Base-by-base conservation (phyloP, 2,329 filamentous ascomycete genomes). In the Periconia sp. region DNA sequence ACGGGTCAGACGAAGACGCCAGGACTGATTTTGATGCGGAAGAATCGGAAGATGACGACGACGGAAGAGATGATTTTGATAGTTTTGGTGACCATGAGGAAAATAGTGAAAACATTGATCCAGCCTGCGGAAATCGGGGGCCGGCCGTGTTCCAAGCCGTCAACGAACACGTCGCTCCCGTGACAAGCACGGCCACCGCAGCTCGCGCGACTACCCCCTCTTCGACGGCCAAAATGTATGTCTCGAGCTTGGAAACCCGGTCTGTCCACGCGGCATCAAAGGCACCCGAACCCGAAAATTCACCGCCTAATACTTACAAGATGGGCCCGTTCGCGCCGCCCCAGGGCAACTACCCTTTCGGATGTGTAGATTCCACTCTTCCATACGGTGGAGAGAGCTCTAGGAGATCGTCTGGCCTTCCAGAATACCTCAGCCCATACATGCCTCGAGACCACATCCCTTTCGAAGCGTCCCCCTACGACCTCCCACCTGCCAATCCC, bases 301-400 rank as follows among this genome's bases (percentile, higher is more conserved):
- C 8, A 14, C 14, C 43, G 6, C 3, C 30, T 11, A 20, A 31
- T 19, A 19, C 27, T 6, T 31, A 42, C 43, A 45, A 27, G 43
- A 45, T 31, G 14, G 33, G 41, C 15, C 45, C 51, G 23, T 52
- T 55, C 23, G 49, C 47, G 11, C 45, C 47, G 2, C 35, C 45
- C 9, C 46, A 47, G 17, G 27, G 40, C 1, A 42, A 11, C 41
- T 18, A 44, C 17, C 6, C 41, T 13, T 49, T 53, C 20, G 47
- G 41, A 33, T 40, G 17, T 30, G 41, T 45, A 30, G 55, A 57
- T 33, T 56, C 61, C 15, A 54, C 60, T 42, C 50, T 64, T 5
- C 61, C 63, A 14, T 62, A 64, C 41, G 62, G 61, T 10, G 56
- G 58, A 14, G 44, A 58, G 45, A 56, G 57, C 15, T 44, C 59